A percentile compares a stretch with the other conserved stretches of the same genome.
Evolutionary conservation across 768 basidiomycete genomes (phyloP).

Genomic region (Lactarius vividus): DNA sequence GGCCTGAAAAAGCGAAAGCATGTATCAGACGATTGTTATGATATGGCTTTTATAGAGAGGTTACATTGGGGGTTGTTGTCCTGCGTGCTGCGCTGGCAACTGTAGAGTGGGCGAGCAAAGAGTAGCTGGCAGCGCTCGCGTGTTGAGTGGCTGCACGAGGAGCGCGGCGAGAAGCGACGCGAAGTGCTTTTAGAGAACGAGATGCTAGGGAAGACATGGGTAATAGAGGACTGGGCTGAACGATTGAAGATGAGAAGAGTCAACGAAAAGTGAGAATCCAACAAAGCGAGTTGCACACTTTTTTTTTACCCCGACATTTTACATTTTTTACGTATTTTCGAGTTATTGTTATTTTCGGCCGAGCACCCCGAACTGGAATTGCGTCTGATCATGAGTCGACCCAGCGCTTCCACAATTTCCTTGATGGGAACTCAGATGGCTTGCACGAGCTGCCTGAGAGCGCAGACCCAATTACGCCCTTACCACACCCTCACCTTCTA

Average conservation of each 20-base stretch:
- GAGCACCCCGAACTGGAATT: too few species aligned
- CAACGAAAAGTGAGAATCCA: neutral
- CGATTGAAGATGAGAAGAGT: neutral
- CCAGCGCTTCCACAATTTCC: neutral
- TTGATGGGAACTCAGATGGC: slow-evolving; percentile 1
- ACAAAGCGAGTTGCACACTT: neutral
- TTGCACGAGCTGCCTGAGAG: neutral
- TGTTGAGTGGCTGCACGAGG: slow-evolving; percentile 46
- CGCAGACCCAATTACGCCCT: too few species aligned
- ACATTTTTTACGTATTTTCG: neutral
- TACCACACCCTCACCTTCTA: neutral
- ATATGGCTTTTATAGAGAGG: neutral
- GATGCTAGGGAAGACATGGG: slow-evolving; percentile 63
- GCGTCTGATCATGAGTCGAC: too few species aligned
- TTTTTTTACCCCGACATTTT: neutral
- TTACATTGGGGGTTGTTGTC: slow-evolving; percentile 13
- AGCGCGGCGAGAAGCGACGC: slow-evolving; percentile 64
- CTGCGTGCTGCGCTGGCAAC: slow-evolving; percentile 29
- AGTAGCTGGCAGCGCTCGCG: slow-evolving; percentile 61
- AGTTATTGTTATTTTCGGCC: too few species aligned
- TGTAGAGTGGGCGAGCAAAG: slow-evolving; percentile 46
- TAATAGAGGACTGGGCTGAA: slow-evolving; percentile 3
- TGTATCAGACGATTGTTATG: slow-evolving; percentile 7
- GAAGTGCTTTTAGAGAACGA: slow-evolving; percentile 65
- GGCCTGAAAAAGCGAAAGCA: slow-evolving; percentile 36